Conservation (phyloP, 495 filamentous ascomycete species). For the Delitschia confertaspora region DNA sequence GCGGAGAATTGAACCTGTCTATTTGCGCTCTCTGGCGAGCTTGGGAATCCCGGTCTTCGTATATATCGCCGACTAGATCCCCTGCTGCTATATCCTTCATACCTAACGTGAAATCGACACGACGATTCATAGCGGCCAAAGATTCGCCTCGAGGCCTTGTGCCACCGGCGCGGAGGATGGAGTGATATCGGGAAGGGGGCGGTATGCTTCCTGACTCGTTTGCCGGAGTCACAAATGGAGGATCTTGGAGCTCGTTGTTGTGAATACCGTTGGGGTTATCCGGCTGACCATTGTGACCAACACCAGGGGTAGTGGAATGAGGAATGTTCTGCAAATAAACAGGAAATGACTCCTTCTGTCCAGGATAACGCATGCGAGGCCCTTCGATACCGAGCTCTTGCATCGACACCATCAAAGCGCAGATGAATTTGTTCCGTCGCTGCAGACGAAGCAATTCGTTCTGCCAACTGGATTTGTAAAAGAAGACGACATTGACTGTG, state of each 20-base stretch:
- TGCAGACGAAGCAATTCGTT: conserved; percentile 86
- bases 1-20: conserved; percentile 26
- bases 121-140: conserved; percentile 46
- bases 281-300: conserved; percentile 33
- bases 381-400: conserved; percentile 83
- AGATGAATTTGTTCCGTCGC: conserved; percentile 90
- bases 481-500: conserved; percentile 91
- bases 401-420: conserved; percentile 81
- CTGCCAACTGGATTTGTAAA: conserved; percentile 93
- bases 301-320: conserved; percentile 34
- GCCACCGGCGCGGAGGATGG: conserved; percentile 48
- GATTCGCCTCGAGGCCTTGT: conserved; percentile 48
- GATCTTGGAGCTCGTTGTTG: conserved; percentile 22
- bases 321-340: conserved; percentile 48
- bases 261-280: conserved; percentile 31
- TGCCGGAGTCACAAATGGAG: conserved; percentile 28
- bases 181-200: conserved; percentile 33
- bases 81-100: conserved; percentile 51
- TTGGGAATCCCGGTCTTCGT: conserved; percentile 41
- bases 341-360: conserved; percentile 50
- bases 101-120: conserved; percentile 69
- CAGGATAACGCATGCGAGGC: conserved; percentile 66
- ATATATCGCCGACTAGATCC: conserved; percentile 62
- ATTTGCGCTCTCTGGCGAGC: conserved; percentile 15
- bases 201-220: background rate